Evolutionary conservation across 2,329 filamentous ascomycete species (phyloP).

Genomic region (Zymoseptoria brevis): DNA sequence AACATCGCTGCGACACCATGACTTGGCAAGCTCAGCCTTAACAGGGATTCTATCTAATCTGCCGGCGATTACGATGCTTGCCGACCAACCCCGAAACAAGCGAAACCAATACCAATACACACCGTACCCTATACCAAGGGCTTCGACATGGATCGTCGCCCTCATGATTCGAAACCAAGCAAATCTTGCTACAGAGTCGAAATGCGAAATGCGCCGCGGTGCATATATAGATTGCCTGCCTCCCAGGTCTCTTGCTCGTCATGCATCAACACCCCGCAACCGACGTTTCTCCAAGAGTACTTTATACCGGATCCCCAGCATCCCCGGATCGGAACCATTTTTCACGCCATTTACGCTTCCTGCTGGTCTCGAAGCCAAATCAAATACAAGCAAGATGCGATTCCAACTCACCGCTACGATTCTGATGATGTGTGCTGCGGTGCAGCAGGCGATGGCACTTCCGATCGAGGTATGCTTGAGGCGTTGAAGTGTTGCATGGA

Average conservation of each 20-base stretch:
- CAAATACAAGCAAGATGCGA: not conserved
- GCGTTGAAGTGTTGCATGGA: no score
- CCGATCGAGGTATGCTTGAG: not conserved
- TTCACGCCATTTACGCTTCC: not conserved
- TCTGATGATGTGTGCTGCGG: not conserved
- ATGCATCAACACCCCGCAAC: not conserved
- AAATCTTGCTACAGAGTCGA: no score
- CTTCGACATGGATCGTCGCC: not conserved
- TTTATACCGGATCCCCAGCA: not conserved
- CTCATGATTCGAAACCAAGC: not conserved
- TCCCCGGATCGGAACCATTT: not conserved
- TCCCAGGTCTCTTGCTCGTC: not conserved
- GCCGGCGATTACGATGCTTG: not conserved
- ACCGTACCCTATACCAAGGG: not conserved
- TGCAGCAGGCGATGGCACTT: not conserved
- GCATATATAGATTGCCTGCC: not conserved
- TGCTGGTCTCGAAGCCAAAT: not conserved
- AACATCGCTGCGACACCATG: not conserved
- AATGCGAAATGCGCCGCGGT: not conserved
- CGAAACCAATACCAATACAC: not conserved
- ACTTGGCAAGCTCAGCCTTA: not conserved
- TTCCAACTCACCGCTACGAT: not conserved
- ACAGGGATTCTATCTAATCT: not conserved
- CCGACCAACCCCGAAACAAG: not conserved
- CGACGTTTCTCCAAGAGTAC: not conserved